Base-by-base conservation (phyloP, 352 stramenopile genomes). In the Lagenidium sp. region DNA sequence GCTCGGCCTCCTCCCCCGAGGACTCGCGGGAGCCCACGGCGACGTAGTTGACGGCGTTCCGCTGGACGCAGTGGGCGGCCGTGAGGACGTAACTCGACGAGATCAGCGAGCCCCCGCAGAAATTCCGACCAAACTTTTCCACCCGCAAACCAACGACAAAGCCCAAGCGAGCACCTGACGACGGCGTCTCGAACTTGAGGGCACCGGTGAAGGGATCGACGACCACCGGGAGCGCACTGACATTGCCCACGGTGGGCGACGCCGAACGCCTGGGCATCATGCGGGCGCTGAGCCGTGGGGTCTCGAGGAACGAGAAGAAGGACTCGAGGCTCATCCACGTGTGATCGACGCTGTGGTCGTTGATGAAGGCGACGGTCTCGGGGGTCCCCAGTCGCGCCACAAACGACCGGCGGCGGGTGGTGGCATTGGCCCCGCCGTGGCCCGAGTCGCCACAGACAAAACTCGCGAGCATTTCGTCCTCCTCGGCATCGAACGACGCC, bases 81-180 rank as follows among this genome's bases (percentile, higher is more conserved):
- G 65, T 78, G 23, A 78, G 53, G 18, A 78, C 60, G 30, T 67
- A 74, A 22, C 56, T 60, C 3, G 63, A 41, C 10, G 65, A 49
- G 37, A 78, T 78, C 23, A 78, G 47, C 20, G 50, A 63, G 21
- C 65, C 62, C 13, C 65, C 65, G 41, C 65, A 78, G 34, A 64
- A 74, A 47, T 70, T 68, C 24, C 66, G 48, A 1, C 57, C 44
- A 21, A 57, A 51, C 6, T 41, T 48, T 11, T 60, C 49, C 6
- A 53, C 50, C 19, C 60, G 60, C 2, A 68, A 52, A 1, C 60
- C 60, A n/a, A 68, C 55, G 8, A 68, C 55, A 35, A 68, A 68
- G 36, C 58, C 58, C 6, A 68, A 32, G 16, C 49, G 39, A 5
- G 50, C 12, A 31, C 52, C 26, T 15, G 29, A 43, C 28, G 59